Conservation (phyloP, 305 asterid genomes). For the Solanum chacoense region DNA sequence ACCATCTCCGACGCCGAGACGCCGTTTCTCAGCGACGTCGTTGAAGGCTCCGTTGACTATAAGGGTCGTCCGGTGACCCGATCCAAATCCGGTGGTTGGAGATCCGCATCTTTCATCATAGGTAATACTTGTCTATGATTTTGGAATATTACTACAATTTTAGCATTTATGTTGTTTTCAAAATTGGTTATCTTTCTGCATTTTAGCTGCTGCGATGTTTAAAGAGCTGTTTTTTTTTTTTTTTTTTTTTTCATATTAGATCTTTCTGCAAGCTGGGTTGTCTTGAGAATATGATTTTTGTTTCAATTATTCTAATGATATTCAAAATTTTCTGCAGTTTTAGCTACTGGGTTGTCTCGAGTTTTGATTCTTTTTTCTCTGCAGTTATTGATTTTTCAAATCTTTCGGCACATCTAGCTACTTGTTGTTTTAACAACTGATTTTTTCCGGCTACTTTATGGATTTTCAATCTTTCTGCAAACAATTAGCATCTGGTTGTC, state of each 20-base stretch:
- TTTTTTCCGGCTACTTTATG: background rate
- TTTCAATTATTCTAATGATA: background rate
- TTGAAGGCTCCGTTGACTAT: constrained; percentile 15
- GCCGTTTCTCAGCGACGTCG: background rate
- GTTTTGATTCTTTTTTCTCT: background rate
- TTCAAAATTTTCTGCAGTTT: background rate
- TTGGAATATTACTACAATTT: background rate
- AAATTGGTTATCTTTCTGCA: background rate
- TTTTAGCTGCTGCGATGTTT: background rate
- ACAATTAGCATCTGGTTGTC: background rate
- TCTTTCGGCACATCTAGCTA: background rate
- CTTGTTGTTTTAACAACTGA: background rate
- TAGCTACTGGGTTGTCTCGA: background rate
- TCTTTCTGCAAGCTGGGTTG: background rate
- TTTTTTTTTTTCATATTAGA: background rate
- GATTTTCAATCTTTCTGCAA: background rate
- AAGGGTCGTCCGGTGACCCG: constrained; percentile 14
- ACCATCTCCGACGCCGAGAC: background rate
- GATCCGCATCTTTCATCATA: constrained; percentile 22
- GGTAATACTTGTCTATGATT: constrained; percentile 1
- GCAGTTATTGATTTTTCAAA: background rate
- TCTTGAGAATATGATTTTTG: background rate
- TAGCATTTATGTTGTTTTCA: background rate
- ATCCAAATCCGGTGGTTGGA: constrained; percentile 23
- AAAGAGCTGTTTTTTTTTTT: background rate